Evolutionary conservation across 805 yeast species (phyloP), one percentile per base, ranked within the genome.

Genomic region (Yamadazyma tumulicola): DNA sequence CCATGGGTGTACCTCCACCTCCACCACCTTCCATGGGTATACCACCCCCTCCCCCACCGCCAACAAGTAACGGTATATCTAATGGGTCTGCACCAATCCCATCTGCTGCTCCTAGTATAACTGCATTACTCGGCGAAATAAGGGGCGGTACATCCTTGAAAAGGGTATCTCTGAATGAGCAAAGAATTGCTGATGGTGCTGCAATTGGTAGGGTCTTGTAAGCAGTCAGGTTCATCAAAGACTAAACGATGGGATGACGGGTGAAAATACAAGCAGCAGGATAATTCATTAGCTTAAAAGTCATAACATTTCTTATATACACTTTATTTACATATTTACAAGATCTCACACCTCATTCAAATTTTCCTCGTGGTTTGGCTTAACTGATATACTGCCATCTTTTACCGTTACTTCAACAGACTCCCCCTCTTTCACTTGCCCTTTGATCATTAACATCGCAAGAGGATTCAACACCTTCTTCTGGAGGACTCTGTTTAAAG

Each of bases 401-500:
- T 48, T 49, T 7, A 52, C 56, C 4, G 36, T 48, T 4, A 64
- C 63, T 2, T 41, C 19, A 7, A 61, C 67, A 4, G 47, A 46
- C 34, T 66, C 72, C 7, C 48, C 51, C 26, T 62, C 67, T 35
- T 44, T 72, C 9, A 91, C 69, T 49, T 84, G 84, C 3, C 97
- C 97, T 52, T 79, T 79, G 42, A 93, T 75, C 68, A 93, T 55
- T 48, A 73, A 64, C 50, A 76, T 70, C 3, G 97, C 95, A 75
- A 93, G 72, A 16, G 97, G 95, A 55, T 89, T 89, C 58, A 93
- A 68, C n/a, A 93, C 55, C 43, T 73, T 64, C 65, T 82, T 85
- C 57, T 88, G 95, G 41, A 91, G 79, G 34, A 88, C 72, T 50
- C 98, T 76, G 67, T 93, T 91, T 57, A 93, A 72, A 8, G 98